phyloP scores from a whole-genome alignment of 2,329 filamentous ascomycete species.

The Botrytis pseudocinerea region DNA sequence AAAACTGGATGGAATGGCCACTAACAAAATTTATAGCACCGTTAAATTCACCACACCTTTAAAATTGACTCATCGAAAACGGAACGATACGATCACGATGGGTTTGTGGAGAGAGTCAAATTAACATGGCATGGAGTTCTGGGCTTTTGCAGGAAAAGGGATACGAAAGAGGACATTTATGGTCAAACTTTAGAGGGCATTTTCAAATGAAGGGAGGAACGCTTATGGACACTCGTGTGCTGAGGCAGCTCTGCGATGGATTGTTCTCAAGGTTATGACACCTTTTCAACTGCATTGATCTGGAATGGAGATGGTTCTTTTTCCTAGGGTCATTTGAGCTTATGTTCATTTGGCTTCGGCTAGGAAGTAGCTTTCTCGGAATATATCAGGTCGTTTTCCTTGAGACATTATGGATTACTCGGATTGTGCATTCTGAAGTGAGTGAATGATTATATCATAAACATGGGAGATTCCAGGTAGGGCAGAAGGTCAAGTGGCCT shows the following conservation, averaged over 20 bases:
- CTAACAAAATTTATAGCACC: constrained; percentile 32
- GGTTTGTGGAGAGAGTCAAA: constrained; percentile 13
- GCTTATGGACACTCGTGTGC: constrained; percentile 23
- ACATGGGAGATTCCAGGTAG: background rate
- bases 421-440: background rate
- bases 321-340: constrained; percentile 17
- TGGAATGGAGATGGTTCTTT: constrained; percentile 22
- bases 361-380: constrained; percentile 24
- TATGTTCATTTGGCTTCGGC: constrained; percentile 18
- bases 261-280: constrained; percentile 19
- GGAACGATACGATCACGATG: constrained; percentile 20
- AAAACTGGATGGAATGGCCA: constrained; percentile 9
- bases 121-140: constrained; percentile 26
- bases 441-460: constrained; percentile 16
- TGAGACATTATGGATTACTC: constrained; percentile 6
- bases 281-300: constrained; percentile 22
- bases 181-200: constrained; percentile 19
- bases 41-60: constrained; percentile 31
- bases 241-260: constrained; percentile 19
- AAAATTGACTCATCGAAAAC: constrained; percentile 15
- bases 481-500: constrained; percentile 3
- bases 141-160: constrained; percentile 25
- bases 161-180: constrained; percentile 15
- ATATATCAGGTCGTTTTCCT: constrained; percentile 25
- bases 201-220: constrained; percentile 23